phyloP scores from a whole-genome alignment of 116 monocot species.

The Trichopus zeylanicus region DNA sequence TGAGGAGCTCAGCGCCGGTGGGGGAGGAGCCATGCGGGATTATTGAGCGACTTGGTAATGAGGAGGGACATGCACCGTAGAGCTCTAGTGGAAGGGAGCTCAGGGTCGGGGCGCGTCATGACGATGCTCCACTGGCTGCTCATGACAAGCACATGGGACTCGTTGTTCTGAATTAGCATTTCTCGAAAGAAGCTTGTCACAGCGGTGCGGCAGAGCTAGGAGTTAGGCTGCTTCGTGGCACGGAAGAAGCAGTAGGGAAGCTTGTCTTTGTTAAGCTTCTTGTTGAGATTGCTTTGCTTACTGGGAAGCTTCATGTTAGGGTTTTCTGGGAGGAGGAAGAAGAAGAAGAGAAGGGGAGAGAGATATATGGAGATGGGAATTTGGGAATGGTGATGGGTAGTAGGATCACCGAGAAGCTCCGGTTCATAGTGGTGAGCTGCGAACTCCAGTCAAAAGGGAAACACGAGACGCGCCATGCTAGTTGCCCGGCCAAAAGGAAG shows the following conservation, averaged over 20 bases:
- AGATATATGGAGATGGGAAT: no score
- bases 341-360: no score
- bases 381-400: no score
- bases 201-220: conserved; percentile 12
- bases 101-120: conserved; percentile 22
- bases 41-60: conserved; percentile 22
- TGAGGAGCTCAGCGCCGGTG: no score
- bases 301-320: background rate
- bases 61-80: conserved; percentile 47
- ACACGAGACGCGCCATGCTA: no score
- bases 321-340: no score
- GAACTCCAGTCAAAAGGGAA: no score
- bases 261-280: no score
- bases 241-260: conserved; percentile 26
- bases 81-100: conserved; percentile 32
- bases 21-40: conserved; percentile 31
- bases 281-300: background rate
- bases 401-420: no score
- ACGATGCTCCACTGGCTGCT: no score
- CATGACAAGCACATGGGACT: conserved; percentile 32
- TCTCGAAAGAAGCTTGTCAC: conserved; percentile 33
- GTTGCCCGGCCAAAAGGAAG: no score
- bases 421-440: no score
- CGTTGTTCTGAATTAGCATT: conserved; percentile 40
- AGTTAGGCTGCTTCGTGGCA: conserved; percentile 27